Conservation (phyloP, 805 yeast species). For the Blastobotrys attinorum region DNA sequence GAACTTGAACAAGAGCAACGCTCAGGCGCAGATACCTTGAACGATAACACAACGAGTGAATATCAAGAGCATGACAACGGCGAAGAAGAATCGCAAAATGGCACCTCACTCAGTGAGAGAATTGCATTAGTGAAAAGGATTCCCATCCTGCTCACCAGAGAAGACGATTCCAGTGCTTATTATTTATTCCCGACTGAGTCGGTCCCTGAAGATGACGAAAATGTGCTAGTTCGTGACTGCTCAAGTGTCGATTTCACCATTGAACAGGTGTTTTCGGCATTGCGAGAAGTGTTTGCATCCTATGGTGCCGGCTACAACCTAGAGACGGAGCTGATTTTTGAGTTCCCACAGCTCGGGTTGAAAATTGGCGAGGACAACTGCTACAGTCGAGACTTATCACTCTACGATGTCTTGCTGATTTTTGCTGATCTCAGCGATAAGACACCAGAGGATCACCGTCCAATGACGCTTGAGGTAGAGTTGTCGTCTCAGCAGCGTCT, state of each 20-base stretch:
- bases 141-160: slow-evolving; percentile 6
- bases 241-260: slow-evolving; percentile 7
- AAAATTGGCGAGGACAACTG: slow-evolving; percentile 23
- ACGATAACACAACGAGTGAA: neutral
- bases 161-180: neutral
- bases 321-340: slow-evolving; percentile 18
- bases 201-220: neutral
- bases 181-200: slow-evolving; percentile 1
- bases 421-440: slow-evolving; percentile 15
- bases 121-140: slow-evolving; percentile 5
- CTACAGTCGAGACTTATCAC: slow-evolving; percentile 19
- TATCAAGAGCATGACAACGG: neutral
- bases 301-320: slow-evolving; percentile 6
- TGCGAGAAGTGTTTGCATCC: slow-evolving; percentile 11
- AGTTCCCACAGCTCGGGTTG: slow-evolving; percentile 18
- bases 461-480: slow-evolving; percentile 9
- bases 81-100: neutral
- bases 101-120: neutral
- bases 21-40: too few species aligned
- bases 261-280: slow-evolving; percentile 14
- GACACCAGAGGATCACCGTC: slow-evolving; percentile 8
- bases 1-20: too few species aligned
- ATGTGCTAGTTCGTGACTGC: slow-evolving; percentile 1
- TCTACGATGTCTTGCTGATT: slow-evolving; percentile 18
- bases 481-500: slow-evolving; percentile 13